Conservation (phyloP, 1,139 yeast genomes). For the Candida anutae region DNA sequence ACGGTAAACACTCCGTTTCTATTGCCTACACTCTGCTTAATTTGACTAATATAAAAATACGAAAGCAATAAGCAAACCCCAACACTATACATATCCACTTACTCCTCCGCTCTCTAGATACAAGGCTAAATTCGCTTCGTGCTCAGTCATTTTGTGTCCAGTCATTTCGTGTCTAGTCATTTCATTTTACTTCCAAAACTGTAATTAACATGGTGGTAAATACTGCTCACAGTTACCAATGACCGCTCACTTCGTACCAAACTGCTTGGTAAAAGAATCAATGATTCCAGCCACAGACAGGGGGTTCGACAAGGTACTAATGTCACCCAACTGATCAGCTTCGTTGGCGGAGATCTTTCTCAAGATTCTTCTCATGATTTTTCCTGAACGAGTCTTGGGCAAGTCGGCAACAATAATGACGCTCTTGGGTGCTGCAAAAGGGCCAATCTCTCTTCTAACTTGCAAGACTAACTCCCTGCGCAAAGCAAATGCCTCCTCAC, state of each 20-base stretch:
- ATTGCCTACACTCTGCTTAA: not conserved
- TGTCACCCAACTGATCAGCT: slow-evolving; percentile 90
- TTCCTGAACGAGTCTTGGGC: slow-evolving; percentile 97
- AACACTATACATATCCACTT: too few species aligned
- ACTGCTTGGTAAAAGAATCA: slow-evolving; percentile 39
- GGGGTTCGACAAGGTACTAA: slow-evolving; percentile 85
- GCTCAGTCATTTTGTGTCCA: too few species aligned
- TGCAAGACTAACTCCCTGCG: slow-evolving; percentile 80
- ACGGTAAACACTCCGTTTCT: too few species aligned
- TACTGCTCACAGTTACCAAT: too few species aligned
- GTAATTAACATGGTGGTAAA: too few species aligned
- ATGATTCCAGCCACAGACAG: slow-evolving; percentile 76
- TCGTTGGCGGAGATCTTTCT: slow-evolving; percentile 87
- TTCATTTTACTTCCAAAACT: too few species aligned
- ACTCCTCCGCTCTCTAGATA: too few species aligned
- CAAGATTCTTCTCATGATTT: slow-evolving; percentile 96
- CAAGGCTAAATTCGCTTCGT: too few species aligned
- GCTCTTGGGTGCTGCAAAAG: slow-evolving; percentile 95
- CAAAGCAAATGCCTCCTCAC: slow-evolving; percentile 47
- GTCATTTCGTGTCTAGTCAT: too few species aligned
- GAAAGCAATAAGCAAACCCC: too few species aligned
- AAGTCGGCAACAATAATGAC: slow-evolving; percentile 82
- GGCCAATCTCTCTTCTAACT: slow-evolving; percentile 93
- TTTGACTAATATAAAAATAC: not conserved
- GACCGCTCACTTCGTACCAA: slow-evolving; percentile 33